Conservation (phyloP, 495 filamentous ascomycete genomes). For the Hypoxylon perforatum region DNA sequence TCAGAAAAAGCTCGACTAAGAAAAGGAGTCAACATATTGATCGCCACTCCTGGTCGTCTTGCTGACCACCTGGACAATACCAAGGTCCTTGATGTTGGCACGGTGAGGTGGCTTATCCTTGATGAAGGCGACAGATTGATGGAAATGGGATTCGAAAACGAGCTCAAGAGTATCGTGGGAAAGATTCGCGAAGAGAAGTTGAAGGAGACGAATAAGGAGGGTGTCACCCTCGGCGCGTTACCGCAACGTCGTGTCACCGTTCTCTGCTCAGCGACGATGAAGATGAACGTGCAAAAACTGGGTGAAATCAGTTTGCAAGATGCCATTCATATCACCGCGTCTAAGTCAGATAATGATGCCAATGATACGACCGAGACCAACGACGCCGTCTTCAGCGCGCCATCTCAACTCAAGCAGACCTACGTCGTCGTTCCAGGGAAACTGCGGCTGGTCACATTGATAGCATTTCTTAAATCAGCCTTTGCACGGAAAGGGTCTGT, state of each 20-base stretch:
- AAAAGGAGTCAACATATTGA: conserved; percentile 93
- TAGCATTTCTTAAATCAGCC: conserved; percentile 81
- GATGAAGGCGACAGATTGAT: conserved; percentile 97
- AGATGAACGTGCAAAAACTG: conserved; percentile 91
- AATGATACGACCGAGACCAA: conserved; percentile 56
- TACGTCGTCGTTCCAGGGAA: conserved; percentile 90
- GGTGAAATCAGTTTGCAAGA: conserved; percentile 96
- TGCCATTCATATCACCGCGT: conserved; percentile 84
- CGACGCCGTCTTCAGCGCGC: conserved; percentile 78
- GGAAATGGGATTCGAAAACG: conserved; percentile 96
- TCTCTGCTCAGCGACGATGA: conserved; percentile 97
- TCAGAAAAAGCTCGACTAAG: conserved; percentile 92
- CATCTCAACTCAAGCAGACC: conserved; percentile 90
- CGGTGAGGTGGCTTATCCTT: conserved; percentile 90
- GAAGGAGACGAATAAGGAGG: conserved; percentile 51
- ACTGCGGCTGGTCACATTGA: conserved; percentile 85
- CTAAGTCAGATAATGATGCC: conserved; percentile 61
- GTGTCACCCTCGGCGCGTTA: conserved; percentile 62
- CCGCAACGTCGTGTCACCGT: conserved; percentile 84
- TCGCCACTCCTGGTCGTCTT: conserved; percentile 91
- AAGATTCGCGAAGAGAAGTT: conserved; percentile 71
- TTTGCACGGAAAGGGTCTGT: conserved; percentile 88
- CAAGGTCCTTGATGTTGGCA: conserved; percentile 85
- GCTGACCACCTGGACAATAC: conserved; percentile 93
- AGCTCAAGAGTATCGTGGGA: conserved; percentile 79